Base-by-base conservation (phyloP, 2,329 filamentous ascomycete genomes). In the Phoma sp. region DNA sequence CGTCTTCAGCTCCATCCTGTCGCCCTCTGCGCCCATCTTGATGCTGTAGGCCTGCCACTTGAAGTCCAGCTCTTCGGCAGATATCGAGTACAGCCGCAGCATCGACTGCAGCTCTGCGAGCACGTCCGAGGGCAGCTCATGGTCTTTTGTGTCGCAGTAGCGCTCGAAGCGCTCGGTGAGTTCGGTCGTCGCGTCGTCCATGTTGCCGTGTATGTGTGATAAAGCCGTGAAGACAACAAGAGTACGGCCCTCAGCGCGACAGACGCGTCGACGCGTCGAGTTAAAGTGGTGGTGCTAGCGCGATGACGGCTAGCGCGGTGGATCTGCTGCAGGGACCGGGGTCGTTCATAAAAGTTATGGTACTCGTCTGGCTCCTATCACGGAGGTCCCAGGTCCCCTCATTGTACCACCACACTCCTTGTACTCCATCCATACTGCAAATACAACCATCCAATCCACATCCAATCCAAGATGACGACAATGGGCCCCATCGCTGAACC, bases 1-100 rank as follows among this genome's bases (percentile, higher is more conserved):
- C 0, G 84, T 88, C 30, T 89, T 84, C 34, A 96, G 81, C 40
- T 89, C 85, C 57, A 91, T 78, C 55, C 83, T 87, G 57, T 87
- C 87, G 52, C 92, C 89, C 51, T 96, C 91, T 40, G 86, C 80
- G 20, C 93, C 91, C 87, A 98, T 92, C 76, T 93, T 96, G 73
- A 99, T 89, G 75, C 90, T 93, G 81, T 97, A 98, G 0, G 92
- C 93, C 76, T 99, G 95, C 95, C 95, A 99, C 82, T 98, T 98
- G 85, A 92, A 97, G 76, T 92, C 97, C 21, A 98, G 82, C 72
- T 98, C 95, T 74, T 98, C 88, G 28, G 87, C 83, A 14, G 87
- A 85, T 56, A 98, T 84, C 40, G 86, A 87, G 77, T 97, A 91
- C 56, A 98, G 82, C 48, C 88, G 87, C 78, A 95, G 84, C 72